Evolutionary conservation across 2,329 filamentous ascomycete species (phyloP).

Genomic region (Peltaster fructicola): DNA sequence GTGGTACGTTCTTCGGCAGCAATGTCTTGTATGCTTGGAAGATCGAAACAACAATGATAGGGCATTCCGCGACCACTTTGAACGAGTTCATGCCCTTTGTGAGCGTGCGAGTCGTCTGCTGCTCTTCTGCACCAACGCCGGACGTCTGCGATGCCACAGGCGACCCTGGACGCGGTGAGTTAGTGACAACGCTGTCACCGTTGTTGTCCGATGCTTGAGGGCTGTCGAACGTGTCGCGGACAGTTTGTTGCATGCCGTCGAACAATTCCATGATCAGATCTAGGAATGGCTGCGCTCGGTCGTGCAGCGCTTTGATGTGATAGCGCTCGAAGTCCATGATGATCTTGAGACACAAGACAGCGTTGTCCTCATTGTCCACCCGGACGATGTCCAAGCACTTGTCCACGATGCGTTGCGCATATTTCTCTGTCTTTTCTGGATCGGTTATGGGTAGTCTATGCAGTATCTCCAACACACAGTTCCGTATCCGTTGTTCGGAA

Average conservation of each 20-base stretch:
- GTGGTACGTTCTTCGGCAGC: slow-evolving; percentile 69
- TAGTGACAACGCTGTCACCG: slow-evolving; percentile 39
- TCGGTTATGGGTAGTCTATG: slow-evolving; percentile 66
- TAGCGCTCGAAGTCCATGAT: slow-evolving; percentile 93
- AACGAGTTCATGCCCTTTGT: slow-evolving; percentile 96
- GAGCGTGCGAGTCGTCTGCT: slow-evolving; percentile 59
- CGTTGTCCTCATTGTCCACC: slow-evolving; percentile 95
- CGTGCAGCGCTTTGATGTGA: slow-evolving; percentile 64
- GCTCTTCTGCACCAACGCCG: slow-evolving; percentile 43
- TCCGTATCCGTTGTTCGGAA: slow-evolving; percentile 82
- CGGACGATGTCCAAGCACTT: slow-evolving; percentile 75
- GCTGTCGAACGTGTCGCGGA: slow-evolving; percentile 87
- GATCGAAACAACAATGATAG: slow-evolving; percentile 95
- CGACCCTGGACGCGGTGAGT: slow-evolving; percentile 78
- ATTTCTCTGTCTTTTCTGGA: slow-evolving; percentile 54
- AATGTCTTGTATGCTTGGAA: slow-evolving; percentile 80
- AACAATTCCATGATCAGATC: slow-evolving; percentile 91
- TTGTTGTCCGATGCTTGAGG: slow-evolving; percentile 46
- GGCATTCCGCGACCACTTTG: slow-evolving; percentile 93
- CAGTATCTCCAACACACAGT: slow-evolving; percentile 84
- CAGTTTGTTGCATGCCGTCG: slow-evolving; percentile 81
- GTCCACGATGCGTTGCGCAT: slow-evolving; percentile 76
- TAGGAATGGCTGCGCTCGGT: slow-evolving; percentile 76
- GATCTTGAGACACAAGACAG: slow-evolving; percentile 93
- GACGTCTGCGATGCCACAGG: slow-evolving; percentile 58